A percentile compares a stretch with the other conserved stretches of the same genome.
phyloP scores from a whole-genome alignment of 106 monocot genomes.

The Triglochin maritima region DNA sequence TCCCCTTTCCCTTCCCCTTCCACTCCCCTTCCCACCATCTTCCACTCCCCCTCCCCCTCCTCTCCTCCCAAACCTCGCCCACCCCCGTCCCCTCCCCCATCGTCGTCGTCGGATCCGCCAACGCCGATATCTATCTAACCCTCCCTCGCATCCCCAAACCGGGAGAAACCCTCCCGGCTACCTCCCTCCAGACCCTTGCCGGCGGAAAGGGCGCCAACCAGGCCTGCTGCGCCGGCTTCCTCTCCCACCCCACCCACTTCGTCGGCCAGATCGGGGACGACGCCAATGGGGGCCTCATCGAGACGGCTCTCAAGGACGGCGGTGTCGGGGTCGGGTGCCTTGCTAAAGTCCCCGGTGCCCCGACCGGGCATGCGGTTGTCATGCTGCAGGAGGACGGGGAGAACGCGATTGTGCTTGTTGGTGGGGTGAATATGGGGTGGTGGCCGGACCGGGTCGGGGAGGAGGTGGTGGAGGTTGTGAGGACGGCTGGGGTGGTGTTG shows the following conservation, averaged over 20 bases:
- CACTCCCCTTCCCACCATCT: background rate
- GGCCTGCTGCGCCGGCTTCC: slow-evolving; percentile 79
- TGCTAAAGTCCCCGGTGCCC: slow-evolving; percentile 24
- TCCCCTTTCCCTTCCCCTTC: background rate
- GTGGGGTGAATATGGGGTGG: slow-evolving; percentile 71
- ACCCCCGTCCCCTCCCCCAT: slow-evolving; percentile 22
- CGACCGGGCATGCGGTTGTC: slow-evolving; percentile 89
- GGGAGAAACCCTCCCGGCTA: slow-evolving; percentile 77
- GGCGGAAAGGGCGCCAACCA: slow-evolving; percentile 99
- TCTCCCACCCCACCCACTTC: slow-evolving; percentile 55
- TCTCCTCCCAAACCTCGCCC: slow-evolving; percentile 8
- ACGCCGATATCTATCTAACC: slow-evolving; percentile 97
- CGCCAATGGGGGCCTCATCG: slow-evolving; percentile 61
- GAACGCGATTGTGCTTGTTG: slow-evolving; percentile 87
- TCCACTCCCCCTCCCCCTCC: too few species aligned
- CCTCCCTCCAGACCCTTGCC: slow-evolving; percentile 53
- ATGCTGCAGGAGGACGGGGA: slow-evolving; percentile 72
- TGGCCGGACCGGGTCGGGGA: slow-evolving; percentile 38
- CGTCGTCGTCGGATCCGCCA: slow-evolving; percentile 94
- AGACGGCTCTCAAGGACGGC: slow-evolving; percentile 46
- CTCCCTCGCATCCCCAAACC: slow-evolving; percentile 54
- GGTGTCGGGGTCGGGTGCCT: slow-evolving; percentile 44
- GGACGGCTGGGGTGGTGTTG: slow-evolving; percentile 48
- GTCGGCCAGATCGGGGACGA: slow-evolving; percentile 75
- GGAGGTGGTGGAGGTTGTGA: slow-evolving; percentile 47